Evolutionary conservation across 768 basidiomycete genomes (phyloP).

Genomic region (Tubosaeta sp.): DNA sequence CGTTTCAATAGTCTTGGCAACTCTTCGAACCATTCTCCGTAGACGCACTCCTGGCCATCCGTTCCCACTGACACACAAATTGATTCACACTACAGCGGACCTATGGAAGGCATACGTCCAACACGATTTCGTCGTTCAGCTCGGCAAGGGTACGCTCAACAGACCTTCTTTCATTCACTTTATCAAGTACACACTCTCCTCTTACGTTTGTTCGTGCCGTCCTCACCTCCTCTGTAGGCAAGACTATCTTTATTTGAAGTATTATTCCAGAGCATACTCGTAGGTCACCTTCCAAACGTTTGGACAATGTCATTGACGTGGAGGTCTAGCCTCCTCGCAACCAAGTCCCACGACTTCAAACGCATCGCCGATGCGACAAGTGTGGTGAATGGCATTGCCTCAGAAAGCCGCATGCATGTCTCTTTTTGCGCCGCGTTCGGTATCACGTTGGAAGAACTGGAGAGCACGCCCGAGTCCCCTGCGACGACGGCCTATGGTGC

Average conservation of each 20-base stretch:
- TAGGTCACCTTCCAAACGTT: slow-evolving; percentile 26
- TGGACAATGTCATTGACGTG: not conserved
- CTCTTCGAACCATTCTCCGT: not conserved
- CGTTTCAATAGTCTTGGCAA: not conserved
- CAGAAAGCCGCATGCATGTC: slow-evolving; percentile 71
- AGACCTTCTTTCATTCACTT: slow-evolving; percentile 74
- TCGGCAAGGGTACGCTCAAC: slow-evolving; percentile 69
- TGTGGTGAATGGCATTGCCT: slow-evolving; percentile 58
- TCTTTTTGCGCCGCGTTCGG: slow-evolving; percentile 69
- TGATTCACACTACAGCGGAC: slow-evolving; percentile 52
- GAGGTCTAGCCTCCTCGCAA: slow-evolving; percentile 58
- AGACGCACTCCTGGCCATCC: slow-evolving; percentile 60
- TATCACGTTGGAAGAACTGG: slow-evolving; percentile 56
- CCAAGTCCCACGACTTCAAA: slow-evolving; percentile 65
- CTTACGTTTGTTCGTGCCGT: not conserved
- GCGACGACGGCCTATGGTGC: slow-evolving; percentile 84
- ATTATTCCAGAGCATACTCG: slow-evolving; percentile 83
- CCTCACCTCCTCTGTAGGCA: slow-evolving; percentile 44
- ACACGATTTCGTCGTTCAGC: slow-evolving; percentile 77
- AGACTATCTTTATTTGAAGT: slow-evolving; percentile 76
- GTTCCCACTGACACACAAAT: slow-evolving; percentile 61
- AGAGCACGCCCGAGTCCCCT: slow-evolving; percentile 57
- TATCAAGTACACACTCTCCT: slow-evolving; percentile 54
- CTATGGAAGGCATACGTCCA: slow-evolving; percentile 74
- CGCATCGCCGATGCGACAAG: slow-evolving; percentile 59